phyloP scores from a whole-genome alignment of 768 basidiomycete genomes.

The Hericium alpestre region DNA sequence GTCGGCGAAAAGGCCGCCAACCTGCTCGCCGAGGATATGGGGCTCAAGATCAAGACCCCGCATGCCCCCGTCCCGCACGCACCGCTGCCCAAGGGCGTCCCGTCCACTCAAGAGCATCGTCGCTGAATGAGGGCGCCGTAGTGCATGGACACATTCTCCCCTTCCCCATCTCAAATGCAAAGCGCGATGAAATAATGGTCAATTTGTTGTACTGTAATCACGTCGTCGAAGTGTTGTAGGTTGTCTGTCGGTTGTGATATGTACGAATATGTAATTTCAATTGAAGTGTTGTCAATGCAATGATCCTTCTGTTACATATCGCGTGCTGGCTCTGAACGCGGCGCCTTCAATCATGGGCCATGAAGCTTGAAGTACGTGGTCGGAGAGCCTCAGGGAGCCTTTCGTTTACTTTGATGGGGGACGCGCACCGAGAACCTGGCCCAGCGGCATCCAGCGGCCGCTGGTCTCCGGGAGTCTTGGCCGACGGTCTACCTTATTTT shows the following conservation, averaged over 20 bases:
- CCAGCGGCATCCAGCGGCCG: neutral
- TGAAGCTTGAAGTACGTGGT: neutral
- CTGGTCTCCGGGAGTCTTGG: no score
- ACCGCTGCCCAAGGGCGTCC: slow-evolving; percentile 41
- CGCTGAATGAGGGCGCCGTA: neutral
- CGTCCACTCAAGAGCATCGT: slow-evolving; percentile 31
- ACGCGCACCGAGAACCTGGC: neutral
- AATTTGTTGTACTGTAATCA: neutral
- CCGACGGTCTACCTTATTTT: neutral
- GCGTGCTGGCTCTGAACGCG: neutral
- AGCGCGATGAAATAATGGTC: neutral
- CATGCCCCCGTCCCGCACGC: slow-evolving; percentile 65
- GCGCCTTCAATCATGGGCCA: neutral
- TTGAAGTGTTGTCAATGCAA: no score
- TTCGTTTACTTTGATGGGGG: neutral
- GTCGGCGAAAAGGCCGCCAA: slow-evolving; percentile 63
- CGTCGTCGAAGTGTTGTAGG: neutral
- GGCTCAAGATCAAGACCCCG: slow-evolving; percentile 50
- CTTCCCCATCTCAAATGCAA: neutral
- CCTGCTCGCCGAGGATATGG: slow-evolving; percentile 53
- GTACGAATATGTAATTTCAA: neutral
- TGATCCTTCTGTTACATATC: neutral
- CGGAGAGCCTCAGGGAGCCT: neutral
- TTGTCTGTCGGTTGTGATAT: neutral
- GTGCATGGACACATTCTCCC: neutral